Evolutionary conservation across 345 rosid genomes (phyloP).

Genomic region (Gossypium stocksii): DNA sequence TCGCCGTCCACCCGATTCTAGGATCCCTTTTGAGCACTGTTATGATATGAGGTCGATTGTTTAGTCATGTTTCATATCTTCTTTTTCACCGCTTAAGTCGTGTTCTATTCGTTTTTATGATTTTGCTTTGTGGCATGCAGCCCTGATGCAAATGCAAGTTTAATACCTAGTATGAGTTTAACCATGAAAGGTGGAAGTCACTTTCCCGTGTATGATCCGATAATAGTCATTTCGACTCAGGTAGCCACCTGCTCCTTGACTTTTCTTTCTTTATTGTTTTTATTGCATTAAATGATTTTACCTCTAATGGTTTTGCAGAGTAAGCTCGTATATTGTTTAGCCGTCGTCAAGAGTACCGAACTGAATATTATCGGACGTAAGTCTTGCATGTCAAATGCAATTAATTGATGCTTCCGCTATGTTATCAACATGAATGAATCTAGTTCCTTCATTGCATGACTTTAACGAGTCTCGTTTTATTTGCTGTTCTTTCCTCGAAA

Average conservation of each 20-base stretch:
- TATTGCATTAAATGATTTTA: background rate
- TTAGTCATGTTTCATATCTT: background rate
- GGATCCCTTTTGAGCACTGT: slow-evolving; percentile 80
- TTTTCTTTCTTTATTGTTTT: background rate
- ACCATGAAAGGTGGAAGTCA: slow-evolving; percentile 67
- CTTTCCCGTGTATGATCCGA: slow-evolving; percentile 61
- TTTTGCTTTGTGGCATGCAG: slow-evolving; percentile 35
- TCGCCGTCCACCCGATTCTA: slow-evolving; percentile 50
- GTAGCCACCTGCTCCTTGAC: slow-evolving; percentile 19
- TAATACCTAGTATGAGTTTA: slow-evolving; percentile 62
- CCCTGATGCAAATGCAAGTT: slow-evolving; percentile 55
- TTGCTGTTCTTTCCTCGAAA: slow-evolving; percentile 1
- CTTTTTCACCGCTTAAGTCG: slow-evolving; percentile 2
- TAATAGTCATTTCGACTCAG: slow-evolving; percentile 65
- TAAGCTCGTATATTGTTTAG: slow-evolving; percentile 61
- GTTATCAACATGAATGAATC: background rate
- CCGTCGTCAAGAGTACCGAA: slow-evolving; percentile 63
- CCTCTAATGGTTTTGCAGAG: slow-evolving; percentile 32
- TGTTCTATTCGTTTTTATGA: slow-evolving; percentile 6
- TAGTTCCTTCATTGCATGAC: background rate
- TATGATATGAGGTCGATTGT: slow-evolving; percentile 65
- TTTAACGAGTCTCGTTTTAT: background rate
- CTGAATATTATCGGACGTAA: slow-evolving; percentile 79
- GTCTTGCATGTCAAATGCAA: slow-evolving; percentile 20
- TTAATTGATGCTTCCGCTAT: background rate